Base-by-base conservation (phyloP, 2,329 filamentous ascomycete genomes). In the Cryphonectria naterciae region DNA sequence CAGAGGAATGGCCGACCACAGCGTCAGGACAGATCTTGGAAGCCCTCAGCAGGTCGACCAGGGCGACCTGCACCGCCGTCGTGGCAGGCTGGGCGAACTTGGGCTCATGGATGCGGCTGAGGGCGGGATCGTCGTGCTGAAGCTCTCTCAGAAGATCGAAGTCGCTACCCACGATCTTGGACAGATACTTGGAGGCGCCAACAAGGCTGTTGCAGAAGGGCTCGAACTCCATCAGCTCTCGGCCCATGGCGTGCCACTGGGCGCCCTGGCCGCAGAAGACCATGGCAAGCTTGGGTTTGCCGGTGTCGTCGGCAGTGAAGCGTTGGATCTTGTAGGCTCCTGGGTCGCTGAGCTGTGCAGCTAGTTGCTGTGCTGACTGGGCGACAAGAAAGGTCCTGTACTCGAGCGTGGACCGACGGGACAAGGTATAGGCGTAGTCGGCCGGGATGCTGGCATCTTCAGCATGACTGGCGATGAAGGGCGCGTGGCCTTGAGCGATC, bases 401-500 rank as follows among this genome's bases (percentile, higher is more conserved):
- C 68, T 83, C 81, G 19, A 86, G 72, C 8, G 73, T 77, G 0
- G 85, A 85, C 19, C 85, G 81, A 2, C 85, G 83, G 49, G 79
- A 82, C 22, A 86, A 77, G 0, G 85, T 86, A 73, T 86, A 86
- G 3, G 84, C 80, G 64, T 85, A 83, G 69, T 85, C 74, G 43
- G 77, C 74, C 43, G 85, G 73, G n/a, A 80, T 75, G 0, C 74
- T 68, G 0, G 28, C 10, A 2, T 76, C 65, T 5, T 62, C 60
- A 7, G 69, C 52, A 17, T 75, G 70, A 0, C 72, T 70, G 32
- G 74, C 71, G 39, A 84, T 73, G 68, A 80, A 81, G 5, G 74
- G 70, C 4, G 77, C 67, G 25, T 84, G 82, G 0, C 81, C 78
- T 4, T 77, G 65, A 46, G 83, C 77, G 35, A 83, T 74, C 2